These are phyloP conservation scores for Hevea brasiliensis DNA, from an alignment of 345 rosid species.

Conservation along the genomic window DNA sequence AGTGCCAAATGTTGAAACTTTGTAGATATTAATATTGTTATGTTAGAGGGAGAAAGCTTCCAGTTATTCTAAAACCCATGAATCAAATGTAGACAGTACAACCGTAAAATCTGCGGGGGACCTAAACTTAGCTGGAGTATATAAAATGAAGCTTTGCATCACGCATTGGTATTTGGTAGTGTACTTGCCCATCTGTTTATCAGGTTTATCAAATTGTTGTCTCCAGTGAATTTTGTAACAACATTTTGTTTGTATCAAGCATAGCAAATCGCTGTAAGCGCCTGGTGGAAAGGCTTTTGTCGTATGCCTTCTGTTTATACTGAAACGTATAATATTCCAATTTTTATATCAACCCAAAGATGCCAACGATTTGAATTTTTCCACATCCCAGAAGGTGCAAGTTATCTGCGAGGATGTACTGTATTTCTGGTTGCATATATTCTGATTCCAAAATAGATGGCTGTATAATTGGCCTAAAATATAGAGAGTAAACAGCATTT, in stretches of 20 bases:
- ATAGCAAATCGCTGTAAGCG: background rate
- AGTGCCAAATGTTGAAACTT: constrained; percentile 7
- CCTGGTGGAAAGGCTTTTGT: background rate
- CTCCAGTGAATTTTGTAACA: background rate
- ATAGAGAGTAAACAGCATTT: no score
- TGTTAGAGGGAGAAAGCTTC: background rate
- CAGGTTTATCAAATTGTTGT: background rate
- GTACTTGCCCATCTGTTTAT: background rate
- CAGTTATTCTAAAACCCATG: background rate
- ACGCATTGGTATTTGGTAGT: background rate
- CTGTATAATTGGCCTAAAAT: no score
- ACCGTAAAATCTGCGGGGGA: background rate
- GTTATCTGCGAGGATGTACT: no score
- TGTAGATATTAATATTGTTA: background rate
- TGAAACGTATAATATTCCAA: background rate
- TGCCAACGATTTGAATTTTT: background rate
- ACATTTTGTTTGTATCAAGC: background rate
- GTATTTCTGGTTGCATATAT: no score
- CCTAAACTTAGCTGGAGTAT: background rate
- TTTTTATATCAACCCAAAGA: background rate
- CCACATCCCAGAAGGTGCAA: background rate
- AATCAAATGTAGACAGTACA: background rate
- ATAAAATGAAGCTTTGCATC: background rate
- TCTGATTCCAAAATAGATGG: no score
- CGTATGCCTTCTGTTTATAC: background rate